Base-by-base conservation (phyloP, 1,139 yeast genomes). In the Eremothecium coryli region DNA sequence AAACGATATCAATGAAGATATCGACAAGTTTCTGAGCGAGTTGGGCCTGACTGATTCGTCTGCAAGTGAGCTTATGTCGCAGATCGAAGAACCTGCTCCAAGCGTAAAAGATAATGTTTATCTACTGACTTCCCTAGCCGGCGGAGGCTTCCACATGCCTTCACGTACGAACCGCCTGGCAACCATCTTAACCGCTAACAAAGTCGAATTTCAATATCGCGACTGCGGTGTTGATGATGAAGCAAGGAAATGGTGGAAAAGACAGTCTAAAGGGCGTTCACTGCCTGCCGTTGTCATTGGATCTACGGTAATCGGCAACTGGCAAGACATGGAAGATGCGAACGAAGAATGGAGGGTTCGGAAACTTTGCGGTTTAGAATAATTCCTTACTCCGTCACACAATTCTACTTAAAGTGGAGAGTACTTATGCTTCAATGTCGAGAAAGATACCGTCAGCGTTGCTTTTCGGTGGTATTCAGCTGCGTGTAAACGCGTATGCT, bases 281-380 rank as follows among this genome's bases (percentile, higher is more conserved):
- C 70, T 86, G 37, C 98, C 98, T 2, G 97, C 93, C n/a, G 71
- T 90, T 15, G 86, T 88, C 18, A 71, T 95, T 50, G 95, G 93
- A n/a, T 85, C 78, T 46, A 95, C 85, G 47, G 73, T 78, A 42
- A 79, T 88, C 45, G 95, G 95, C 4, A 76, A 79, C 53, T 80
- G 80, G 80, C 72, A 76, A 54, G 84, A 73, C 47, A 68, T 78
- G 45, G 90, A 82, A 38, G 95, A 85, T 35, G 85, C 90, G 15
- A 80, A 82, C 49, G 95, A 85, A 52, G 86, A 84, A 41, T 82
- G 82, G 20, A 27, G 14, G 14, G 30, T 27, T 11, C 30, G 30
- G 12, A n/a, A 17, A 11, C n/a, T 27, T 22, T 27, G 30, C 22
- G 30, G 30, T 12, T 22, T 27, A 10, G 9, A 20, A 10, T 20